phyloP scores from a whole-genome alignment of 169 alveolate species.

The Plasmodium billcollinsi region DNA sequence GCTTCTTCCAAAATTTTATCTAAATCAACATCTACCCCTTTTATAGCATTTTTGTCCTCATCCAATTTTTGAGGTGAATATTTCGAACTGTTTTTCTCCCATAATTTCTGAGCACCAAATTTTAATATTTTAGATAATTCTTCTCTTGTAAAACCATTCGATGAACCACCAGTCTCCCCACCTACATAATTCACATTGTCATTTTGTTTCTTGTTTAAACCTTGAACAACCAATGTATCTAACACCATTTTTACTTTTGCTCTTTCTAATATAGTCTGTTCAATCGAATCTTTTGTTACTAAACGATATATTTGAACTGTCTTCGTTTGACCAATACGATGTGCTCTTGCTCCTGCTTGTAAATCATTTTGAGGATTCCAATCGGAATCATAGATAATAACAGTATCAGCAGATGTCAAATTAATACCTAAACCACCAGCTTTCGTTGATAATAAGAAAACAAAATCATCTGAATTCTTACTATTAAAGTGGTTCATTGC shows the following conservation, averaged over 20 bases:
- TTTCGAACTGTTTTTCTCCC: constrained; percentile 83
- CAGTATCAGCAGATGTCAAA: constrained; percentile 97
- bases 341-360: constrained; percentile 99
- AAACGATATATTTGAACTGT: constrained; percentile 96
- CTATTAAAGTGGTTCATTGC: constrained; percentile 96
- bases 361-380: constrained; percentile 99
- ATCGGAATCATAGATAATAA: constrained; percentile 96
- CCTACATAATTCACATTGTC: constrained; percentile 82
- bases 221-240: constrained; percentile 96
- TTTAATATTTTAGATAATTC: constrained; percentile 91
- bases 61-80: constrained; percentile 67
- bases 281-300: constrained; percentile 97
- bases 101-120: constrained; percentile 93
- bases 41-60: constrained; percentile 32
- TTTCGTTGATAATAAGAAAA: constrained; percentile 97
- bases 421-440: constrained; percentile 98
- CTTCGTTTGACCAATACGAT: constrained; percentile 98
- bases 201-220: constrained; percentile 86
- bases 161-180: constrained; percentile 78
- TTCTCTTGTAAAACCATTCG: constrained; percentile 90
- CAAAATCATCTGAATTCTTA: constrained; percentile 94
- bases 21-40: constrained; percentile 88
- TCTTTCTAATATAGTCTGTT: constrained; percentile 98
- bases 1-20: constrained; percentile 93
- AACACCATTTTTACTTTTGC: constrained; percentile 98